Conservation (phyloP, 192 early-diverging fungal species). For the Umbelopsis isabellina region DNA sequence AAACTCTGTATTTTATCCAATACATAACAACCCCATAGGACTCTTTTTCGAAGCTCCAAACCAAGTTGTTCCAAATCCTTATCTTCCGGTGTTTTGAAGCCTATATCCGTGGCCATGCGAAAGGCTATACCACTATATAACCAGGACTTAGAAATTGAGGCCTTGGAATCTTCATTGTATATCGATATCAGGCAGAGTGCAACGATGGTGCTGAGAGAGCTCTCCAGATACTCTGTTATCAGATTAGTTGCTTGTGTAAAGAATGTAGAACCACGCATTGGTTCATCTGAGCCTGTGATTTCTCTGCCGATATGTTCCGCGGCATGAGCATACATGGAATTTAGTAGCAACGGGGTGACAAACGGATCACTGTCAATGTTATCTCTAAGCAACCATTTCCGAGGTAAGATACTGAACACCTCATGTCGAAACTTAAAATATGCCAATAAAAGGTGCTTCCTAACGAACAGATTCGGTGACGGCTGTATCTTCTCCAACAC, state of each 20-base stretch:
- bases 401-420: neutral
- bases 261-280: neutral
- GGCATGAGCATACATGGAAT: slow-evolving; percentile 19
- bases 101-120: slow-evolving; percentile 38
- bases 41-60: slow-evolving; percentile 37
- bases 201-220: slow-evolving; percentile 28
- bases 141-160: slow-evolving; percentile 24
- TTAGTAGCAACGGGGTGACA: slow-evolving; percentile 7
- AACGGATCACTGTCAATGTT: neutral
- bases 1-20: slow-evolving; percentile 35
- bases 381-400: neutral
- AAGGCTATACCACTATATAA: slow-evolving; percentile 42
- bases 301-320: slow-evolving; percentile 4
- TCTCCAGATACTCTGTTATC: slow-evolving; percentile 22
- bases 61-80: slow-evolving; percentile 4
- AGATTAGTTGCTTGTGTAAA: slow-evolving; percentile 29
- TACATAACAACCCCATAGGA: slow-evolving; percentile 41
- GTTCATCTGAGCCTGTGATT: neutral
- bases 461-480: no score
- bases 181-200: slow-evolving; percentile 28
- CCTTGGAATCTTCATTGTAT: slow-evolving; percentile 15
- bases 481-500: no score
- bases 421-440: slow-evolving; percentile 17
- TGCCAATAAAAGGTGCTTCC: neutral
- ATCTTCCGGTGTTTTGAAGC: neutral